Percentiles rank a stretch among this genome's conserved stretches.
phyloP scores from a whole-genome alignment of 2,329 filamentous ascomycete species.

The Penicillium sp. region DNA sequence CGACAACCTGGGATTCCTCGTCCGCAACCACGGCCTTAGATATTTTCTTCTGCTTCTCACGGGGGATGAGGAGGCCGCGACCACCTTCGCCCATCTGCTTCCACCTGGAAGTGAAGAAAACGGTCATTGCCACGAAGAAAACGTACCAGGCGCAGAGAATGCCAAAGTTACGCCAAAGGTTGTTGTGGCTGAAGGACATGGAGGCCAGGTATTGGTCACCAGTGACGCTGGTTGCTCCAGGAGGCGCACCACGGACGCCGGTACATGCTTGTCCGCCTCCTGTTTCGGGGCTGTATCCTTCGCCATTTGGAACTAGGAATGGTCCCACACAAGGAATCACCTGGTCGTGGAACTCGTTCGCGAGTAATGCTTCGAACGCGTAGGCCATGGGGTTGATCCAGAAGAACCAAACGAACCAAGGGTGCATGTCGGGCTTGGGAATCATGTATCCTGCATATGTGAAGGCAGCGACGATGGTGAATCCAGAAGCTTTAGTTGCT shows the following conservation, averaged over 20 bases:
- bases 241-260: constrained; percentile 58
- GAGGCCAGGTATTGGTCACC: constrained; percentile 61
- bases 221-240: constrained; percentile 52
- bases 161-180: constrained; percentile 64
- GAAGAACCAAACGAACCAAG: constrained; percentile 54
- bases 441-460: constrained; percentile 50
- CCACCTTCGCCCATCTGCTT: constrained; percentile 55
- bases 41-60: constrained; percentile 51
- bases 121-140: constrained; percentile 60
- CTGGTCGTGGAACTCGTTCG: constrained; percentile 40
- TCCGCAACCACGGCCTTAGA: constrained; percentile 40
- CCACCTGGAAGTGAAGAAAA: constrained; percentile 61
- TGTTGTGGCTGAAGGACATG: constrained; percentile 55
- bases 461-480: constrained; percentile 39
- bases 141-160: constrained; percentile 66
- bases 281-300: constrained; percentile 30
- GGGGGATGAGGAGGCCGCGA: constrained; percentile 61
- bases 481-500: constrained; percentile 56
- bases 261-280: constrained; percentile 38
- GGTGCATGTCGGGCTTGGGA: constrained; percentile 52
- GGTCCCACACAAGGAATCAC: constrained; percentile 38
- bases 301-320: constrained; percentile 39
- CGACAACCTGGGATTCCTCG: constrained; percentile 50
- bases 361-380: constrained; percentile 41
- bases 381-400: constrained; percentile 45